Evolutionary conservation across 1,139 yeast genomes (phyloP).

Genomic region (Meyerozyma smithsonii): DNA sequence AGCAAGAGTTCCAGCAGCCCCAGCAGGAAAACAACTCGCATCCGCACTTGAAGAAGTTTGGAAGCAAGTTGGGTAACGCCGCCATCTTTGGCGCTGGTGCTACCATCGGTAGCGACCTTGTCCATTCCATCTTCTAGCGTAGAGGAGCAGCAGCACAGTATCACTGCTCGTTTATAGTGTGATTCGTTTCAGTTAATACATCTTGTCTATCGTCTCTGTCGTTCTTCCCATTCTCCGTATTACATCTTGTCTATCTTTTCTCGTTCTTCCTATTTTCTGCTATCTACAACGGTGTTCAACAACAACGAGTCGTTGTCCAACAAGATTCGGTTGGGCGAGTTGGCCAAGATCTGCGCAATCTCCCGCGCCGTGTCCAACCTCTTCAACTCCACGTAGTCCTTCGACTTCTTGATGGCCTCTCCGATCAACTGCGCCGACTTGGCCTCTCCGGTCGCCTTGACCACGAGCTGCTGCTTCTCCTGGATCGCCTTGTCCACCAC

Average conservation of each 20-base stretch:
- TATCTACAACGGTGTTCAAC: slow-evolving; percentile 79
- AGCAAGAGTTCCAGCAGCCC: no score
- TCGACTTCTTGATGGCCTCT: slow-evolving; percentile 95
- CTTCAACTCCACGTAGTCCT: slow-evolving; percentile 93
- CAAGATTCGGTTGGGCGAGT: slow-evolving; percentile 86
- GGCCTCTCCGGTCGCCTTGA: slow-evolving; percentile 98
- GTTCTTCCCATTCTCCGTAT: not conserved
- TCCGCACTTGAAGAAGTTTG: slow-evolving; percentile 57
- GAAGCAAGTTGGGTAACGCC: slow-evolving; percentile 84
- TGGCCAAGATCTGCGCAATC: slow-evolving; percentile 80
- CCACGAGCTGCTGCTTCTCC: slow-evolving; percentile 95
- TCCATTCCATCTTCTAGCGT: slow-evolving; percentile 73
- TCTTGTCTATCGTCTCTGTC: no score
- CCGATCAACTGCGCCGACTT: slow-evolving; percentile 97
- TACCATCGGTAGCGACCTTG: slow-evolving; percentile 81
- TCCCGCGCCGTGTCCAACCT: slow-evolving; percentile 96
- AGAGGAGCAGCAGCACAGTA: no score
- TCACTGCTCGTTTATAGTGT: not conserved
- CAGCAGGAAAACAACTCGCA: slow-evolving; percentile 10
- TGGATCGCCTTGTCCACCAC: slow-evolving; percentile 95
- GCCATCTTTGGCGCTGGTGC: slow-evolving; percentile 98
- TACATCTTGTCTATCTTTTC: slow-evolving; percentile 7
- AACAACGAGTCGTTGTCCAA: slow-evolving; percentile 89
- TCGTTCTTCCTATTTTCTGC: slow-evolving; percentile 28
- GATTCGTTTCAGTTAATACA: not conserved